These are phyloP conservation scores for Gossypium thurberi DNA, from an alignment of 345 rosid genomes.

Conservation along the genomic window DNA sequence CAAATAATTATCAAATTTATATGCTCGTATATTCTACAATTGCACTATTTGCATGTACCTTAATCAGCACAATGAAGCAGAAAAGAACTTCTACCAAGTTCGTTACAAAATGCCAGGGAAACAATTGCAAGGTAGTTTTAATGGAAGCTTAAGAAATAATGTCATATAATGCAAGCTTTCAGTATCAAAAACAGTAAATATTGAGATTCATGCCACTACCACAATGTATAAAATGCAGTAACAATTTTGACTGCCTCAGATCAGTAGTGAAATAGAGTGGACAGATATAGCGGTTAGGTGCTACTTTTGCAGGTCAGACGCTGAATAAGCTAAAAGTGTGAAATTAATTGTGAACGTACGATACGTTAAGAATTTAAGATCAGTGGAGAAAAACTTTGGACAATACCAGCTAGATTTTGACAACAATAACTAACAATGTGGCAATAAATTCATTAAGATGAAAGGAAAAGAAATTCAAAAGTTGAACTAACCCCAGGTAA, in stretches of 20 bases:
- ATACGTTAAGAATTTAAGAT: neutral
- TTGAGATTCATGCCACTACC: neutral
- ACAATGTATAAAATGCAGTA: neutral
- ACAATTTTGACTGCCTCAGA: neutral
- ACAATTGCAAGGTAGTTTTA: neutral
- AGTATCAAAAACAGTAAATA: neutral
- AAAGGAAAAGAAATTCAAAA: slow-evolving; percentile 1
- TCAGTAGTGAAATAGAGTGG: neutral
- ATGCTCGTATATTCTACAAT: neutral
- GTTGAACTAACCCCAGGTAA: slow-evolving; percentile 74
- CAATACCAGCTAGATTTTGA: neutral
- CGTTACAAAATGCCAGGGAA: neutral
- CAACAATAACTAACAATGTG: slow-evolving; percentile 17
- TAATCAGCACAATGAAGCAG: neutral
- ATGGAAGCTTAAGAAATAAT: neutral
- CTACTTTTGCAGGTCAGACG: neutral
- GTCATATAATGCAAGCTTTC: neutral
- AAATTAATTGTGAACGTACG: neutral
- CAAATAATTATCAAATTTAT: neutral
- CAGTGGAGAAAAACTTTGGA: neutral
- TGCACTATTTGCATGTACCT: neutral
- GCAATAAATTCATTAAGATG: neutral
- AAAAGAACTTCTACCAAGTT: neutral
- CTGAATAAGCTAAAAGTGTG: neutral
- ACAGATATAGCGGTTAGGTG: neutral